phyloP scores from a whole-genome alignment of 2,329 filamentous ascomycete species.

The Plenodomus tracheiphilus region DNA sequence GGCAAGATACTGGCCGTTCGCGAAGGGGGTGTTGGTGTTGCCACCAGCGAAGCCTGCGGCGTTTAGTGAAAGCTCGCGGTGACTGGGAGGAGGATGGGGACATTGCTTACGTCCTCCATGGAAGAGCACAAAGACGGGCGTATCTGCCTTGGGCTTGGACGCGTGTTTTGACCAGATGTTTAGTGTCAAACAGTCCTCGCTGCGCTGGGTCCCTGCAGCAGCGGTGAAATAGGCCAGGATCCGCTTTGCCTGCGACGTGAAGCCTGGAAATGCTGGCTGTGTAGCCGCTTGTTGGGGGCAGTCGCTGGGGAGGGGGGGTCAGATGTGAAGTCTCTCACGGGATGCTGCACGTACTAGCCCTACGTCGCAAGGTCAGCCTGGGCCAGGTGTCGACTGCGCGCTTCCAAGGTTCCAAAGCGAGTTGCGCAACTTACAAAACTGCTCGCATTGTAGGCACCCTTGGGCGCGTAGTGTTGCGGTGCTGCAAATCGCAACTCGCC shows the following conservation, averaged over 20 bases:
- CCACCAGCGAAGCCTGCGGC: conserved; percentile 39
- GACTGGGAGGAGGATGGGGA: not conserved
- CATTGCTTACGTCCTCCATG: conserved; percentile 45
- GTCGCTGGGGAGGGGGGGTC: conserved; percentile 13
- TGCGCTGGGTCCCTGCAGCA: conserved; percentile 19
- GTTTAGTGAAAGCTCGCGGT: not conserved
- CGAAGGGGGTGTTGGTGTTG: conserved; percentile 43
- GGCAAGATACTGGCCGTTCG: conserved; percentile 42
- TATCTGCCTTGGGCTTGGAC: conserved; percentile 18
- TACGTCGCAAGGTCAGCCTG: not conserved
- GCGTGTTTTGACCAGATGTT: conserved; percentile 38
- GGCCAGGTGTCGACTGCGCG: too few species aligned
- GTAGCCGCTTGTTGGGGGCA: conserved; percentile 24
- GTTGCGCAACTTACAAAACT: conserved; percentile 14
- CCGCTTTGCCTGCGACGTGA: conserved; percentile 21
- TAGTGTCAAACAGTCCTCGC: conserved; percentile 37
- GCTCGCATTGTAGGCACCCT: conserved; percentile 10
- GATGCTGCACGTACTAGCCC: conserved; percentile 12
- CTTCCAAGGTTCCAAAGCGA: too few species aligned
- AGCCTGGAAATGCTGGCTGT: conserved; percentile 23
- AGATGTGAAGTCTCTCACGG: not conserved
- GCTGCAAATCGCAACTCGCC: conserved; percentile 36
- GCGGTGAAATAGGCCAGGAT: conserved; percentile 23
- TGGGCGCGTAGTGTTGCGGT: conserved; percentile 19
- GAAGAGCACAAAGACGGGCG: conserved; percentile 48